Conservation (phyloP, 192 early-diverging fungal species). For the Phlyctochytrium arcticum region DNA sequence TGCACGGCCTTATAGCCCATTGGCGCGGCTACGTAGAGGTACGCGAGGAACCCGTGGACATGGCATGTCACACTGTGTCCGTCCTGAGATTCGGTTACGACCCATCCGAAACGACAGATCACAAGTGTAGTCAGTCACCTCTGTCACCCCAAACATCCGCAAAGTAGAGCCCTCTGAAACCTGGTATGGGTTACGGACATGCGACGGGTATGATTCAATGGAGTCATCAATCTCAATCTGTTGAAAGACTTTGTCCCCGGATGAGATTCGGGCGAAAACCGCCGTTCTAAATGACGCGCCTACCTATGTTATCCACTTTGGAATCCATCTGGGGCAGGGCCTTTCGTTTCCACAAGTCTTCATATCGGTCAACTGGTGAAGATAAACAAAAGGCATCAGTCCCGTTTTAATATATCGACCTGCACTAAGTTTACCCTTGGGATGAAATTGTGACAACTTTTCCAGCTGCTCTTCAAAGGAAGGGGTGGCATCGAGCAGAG, state of each 20-base stretch:
- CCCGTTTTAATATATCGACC: no score
- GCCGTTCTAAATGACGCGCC: no score
- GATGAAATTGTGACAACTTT: slow-evolving; percentile 9
- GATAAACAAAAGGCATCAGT: neutral
- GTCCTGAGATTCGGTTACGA: slow-evolving; percentile 31
- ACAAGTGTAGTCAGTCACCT: slow-evolving; percentile 53
- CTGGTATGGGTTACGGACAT: slow-evolving; percentile 5
- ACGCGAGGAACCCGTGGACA: slow-evolving; percentile 85
- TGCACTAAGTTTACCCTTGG: neutral
- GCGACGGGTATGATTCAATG: slow-evolving; percentile 33
- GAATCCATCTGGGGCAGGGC: slow-evolving; percentile 5
- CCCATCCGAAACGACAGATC: no score
- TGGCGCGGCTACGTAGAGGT: slow-evolving; percentile 93
- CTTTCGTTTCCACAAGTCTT: slow-evolving; percentile 11
- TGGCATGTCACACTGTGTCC: slow-evolving; percentile 91
- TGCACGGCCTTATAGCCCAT: slow-evolving; percentile 62
- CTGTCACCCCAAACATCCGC: slow-evolving; percentile 83
- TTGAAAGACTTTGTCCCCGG: slow-evolving; percentile 96
- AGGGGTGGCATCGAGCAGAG: neutral
- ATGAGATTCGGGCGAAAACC: neutral
- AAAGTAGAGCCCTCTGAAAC: slow-evolving; percentile 52
- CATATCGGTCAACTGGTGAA: slow-evolving; percentile 6
- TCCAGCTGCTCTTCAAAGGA: slow-evolving; percentile 25
- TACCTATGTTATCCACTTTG: slow-evolving; percentile 14
- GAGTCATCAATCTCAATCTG: slow-evolving; percentile 94